Evolutionary conservation across 345 rosid genomes (phyloP), one percentile per base, ranked within the genome.

Genomic region (Salix udensis): DNA sequence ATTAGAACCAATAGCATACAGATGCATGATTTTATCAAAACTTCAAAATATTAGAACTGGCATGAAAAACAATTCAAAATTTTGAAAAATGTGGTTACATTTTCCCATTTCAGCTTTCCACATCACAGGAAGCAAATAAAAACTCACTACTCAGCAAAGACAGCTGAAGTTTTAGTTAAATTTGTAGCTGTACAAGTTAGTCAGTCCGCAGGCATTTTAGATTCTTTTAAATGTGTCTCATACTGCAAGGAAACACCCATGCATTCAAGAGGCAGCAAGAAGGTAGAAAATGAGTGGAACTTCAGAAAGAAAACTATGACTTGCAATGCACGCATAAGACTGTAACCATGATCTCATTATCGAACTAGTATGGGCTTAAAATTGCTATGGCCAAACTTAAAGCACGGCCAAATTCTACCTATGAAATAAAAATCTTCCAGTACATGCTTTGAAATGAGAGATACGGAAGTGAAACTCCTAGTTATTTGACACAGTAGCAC

Each of bases 1-100:
- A 72, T 78, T 24, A 52, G 65, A 75, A 72, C 69, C 40, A 79
- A 60, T 53, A 37, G 50, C 67, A 78, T 42, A 66, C 34, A 71
- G 76, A 67, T 6, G 52, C 48, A 37, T 61, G 71, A 48, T 70
- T 67, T 40, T 14, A 26, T 65, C 74, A 80, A 71, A 70, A 30
- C 23, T 50, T 55, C 50, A 67, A 68, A 78, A 44, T 9, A 65
- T 58, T 62, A 8, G 37, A 13, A n/a, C 40, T 42, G 11, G 10
- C 3, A 14, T 50, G 46, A 74, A 7, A 19, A 44, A 65, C 30
- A 50, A 70, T 13, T 65, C 66, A 34, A 66, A 76, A 18, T 69
- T 42, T 53, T 53, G 60, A 21, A 53, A 26, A 26, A 19, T 28
- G 34, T 16, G 18, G 16, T 30, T 24, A 28, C 37, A 64, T 64